Conservation (phyloP, 805 yeast genomes). For the Saccharomyces eubayanus region DNA sequence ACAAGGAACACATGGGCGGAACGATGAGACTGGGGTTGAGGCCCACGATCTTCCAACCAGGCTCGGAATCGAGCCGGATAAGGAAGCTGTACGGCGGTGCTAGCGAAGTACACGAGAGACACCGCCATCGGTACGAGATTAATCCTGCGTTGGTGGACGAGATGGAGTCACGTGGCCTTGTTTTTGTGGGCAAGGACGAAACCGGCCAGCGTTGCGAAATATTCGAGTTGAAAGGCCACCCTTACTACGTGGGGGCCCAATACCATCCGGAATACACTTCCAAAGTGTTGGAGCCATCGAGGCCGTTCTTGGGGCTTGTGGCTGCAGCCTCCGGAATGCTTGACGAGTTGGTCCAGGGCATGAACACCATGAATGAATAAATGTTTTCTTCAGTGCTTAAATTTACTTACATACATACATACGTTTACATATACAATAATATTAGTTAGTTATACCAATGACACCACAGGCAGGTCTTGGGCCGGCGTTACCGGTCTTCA, state of each 20-base stretch:
- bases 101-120: slow-evolving; percentile 76
- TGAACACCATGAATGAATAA: slow-evolving; percentile 12
- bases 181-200: slow-evolving; percentile 92
- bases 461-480: slow-evolving; percentile 98
- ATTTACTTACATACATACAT: not conserved
- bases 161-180: slow-evolving; percentile 72
- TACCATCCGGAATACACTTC: slow-evolving; percentile 98
- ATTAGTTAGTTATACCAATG: slow-evolving; percentile 48
- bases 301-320: slow-evolving; percentile 90
- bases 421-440: not conserved
- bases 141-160: slow-evolving; percentile 70
- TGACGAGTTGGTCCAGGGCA: slow-evolving; percentile 48
- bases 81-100: slow-evolving; percentile 71
- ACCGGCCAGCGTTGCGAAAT: slow-evolving; percentile 88
- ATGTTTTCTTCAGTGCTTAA: not conserved
- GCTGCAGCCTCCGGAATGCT: slow-evolving; percentile 88
- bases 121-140: slow-evolving; percentile 96
- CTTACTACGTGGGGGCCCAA: slow-evolving; percentile 90
- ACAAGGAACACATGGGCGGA: slow-evolving; percentile 92
- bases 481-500: slow-evolving; percentile 96
- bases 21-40: slow-evolving; percentile 97
- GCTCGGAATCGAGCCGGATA: slow-evolving; percentile 59
- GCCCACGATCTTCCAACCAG: slow-evolving; percentile 69
- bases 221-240: slow-evolving; percentile 76
- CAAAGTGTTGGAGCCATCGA: slow-evolving; percentile 91